Evolutionary conservation across 495 filamentous ascomycete species (phyloP).

Genomic region (Daldinia bambusicola): DNA sequence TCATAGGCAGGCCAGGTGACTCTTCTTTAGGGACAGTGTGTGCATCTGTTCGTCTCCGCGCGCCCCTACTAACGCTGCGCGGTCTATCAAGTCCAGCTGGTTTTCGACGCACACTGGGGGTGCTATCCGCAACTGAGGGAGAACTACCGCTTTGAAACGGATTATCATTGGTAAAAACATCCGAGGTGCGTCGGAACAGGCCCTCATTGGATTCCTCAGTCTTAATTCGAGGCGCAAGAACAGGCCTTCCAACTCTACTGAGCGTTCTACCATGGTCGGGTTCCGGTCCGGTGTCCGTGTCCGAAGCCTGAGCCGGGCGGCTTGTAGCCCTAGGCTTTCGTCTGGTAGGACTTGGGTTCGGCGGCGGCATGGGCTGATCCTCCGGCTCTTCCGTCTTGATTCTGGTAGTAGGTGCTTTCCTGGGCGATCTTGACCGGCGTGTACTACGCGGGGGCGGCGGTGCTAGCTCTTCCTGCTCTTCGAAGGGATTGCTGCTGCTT

Average conservation of each 20-base stretch:
- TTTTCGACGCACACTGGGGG: conserved; percentile 55
- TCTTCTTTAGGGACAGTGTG: conserved; percentile 40
- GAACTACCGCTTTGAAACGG: conserved; percentile 89
- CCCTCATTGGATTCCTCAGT: conserved; percentile 56
- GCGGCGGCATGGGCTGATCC: conserved; percentile 46
- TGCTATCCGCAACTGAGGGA: conserved; percentile 48
- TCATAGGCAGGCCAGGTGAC: conserved; percentile 50
- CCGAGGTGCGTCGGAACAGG: conserved; percentile 56
- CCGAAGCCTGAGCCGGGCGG: conserved; percentile 57
- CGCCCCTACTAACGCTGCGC: conserved; percentile 47
- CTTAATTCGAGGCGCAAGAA: conserved; percentile 57
- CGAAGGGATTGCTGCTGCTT: conserved; percentile 54
- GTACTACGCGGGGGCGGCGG: conserved; percentile 55
- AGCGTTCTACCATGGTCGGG: conserved; percentile 45
- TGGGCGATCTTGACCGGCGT: conserved; percentile 57
- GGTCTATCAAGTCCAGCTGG: conserved; percentile 46
- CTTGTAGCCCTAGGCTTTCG: conserved; percentile 61
- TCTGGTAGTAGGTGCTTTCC: conserved; percentile 55
- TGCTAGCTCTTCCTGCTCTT: conserved; percentile 57
- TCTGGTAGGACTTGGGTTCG: conserved; percentile 60
- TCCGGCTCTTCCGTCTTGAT: conserved; percentile 63
- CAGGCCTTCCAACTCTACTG: conserved; percentile 37
- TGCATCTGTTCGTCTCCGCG: conserved; percentile 51
- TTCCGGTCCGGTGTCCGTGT: conserved; percentile 64
- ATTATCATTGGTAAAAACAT: conserved; percentile 85